Base-by-base conservation (phyloP, 2,329 filamentous ascomycete species). In the Fusarium nelsonii region DNA sequence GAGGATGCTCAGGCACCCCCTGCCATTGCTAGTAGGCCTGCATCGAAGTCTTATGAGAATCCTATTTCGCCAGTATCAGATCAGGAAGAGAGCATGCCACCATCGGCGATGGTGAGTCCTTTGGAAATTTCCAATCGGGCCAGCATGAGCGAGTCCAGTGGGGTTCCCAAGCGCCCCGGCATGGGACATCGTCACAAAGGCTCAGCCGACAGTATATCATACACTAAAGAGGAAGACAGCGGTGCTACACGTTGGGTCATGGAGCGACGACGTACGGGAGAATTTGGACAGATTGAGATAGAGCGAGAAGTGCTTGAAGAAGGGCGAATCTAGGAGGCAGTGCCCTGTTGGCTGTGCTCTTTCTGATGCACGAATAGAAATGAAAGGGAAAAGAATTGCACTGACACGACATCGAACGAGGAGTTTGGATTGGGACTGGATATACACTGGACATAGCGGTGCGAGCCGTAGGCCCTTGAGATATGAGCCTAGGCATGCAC, bases 141-240 rank as follows among this genome's bases (percentile, higher is more conserved):
- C 15, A 71, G 57, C 30, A 63, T 59, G 40, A n/a, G 39, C 15
- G 73, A 37, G 4, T 44, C 63, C 10, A 68, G 50, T 40, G 51
- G 55, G 26, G 55, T 37, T 26, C 68, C 53, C 39, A 63, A 63
- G 39, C 69, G 59, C 8, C 50, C 69, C 1, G 63, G 68, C 10
- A 77, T 73, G 41, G 82, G 84, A n/a, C 86, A 87, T 67, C 79
- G 82, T 15, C 81, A 86, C 68, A 84, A 83, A 68, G 81, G 85
- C 50, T 91, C 87, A 45, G 83, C 88, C 3, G 91, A 92, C 69
- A 91, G 89, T 66, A 88, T 93, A 34, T 90, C 90, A 8, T 93
- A 93, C 76, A 85, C 85, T 46, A 88, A 90, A 63, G 88, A 91
- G 73, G 87, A 89, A 45, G 83, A 86, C 4, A 84, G 84, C 10